A percentile compares a stretch with the other conserved stretches of the same genome.
phyloP scores from a whole-genome alignment of 768 basidiomycete species.

The Pisolithus orientalis region DNA sequence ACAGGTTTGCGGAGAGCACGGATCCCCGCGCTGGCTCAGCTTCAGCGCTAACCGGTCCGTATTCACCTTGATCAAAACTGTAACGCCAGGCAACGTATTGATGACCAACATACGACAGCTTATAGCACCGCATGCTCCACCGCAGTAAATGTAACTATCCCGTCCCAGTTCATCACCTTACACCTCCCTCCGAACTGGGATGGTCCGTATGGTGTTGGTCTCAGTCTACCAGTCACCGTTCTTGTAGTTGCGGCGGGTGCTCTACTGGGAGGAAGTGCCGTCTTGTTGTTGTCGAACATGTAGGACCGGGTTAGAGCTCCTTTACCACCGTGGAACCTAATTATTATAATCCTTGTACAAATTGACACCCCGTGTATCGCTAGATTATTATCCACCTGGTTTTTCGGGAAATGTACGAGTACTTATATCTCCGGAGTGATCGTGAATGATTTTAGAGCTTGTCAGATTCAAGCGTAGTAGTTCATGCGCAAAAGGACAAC shows the following conservation, averaged over 20 bases:
- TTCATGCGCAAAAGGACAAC: too few relatives aligned
- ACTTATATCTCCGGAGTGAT: too few relatives aligned
- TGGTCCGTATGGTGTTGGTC: conserved; percentile 46
- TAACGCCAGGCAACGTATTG: background rate
- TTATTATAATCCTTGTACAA: too few relatives aligned
- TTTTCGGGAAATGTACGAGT: too few relatives aligned
- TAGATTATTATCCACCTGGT: too few relatives aligned
- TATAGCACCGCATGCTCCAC: conserved; percentile 45
- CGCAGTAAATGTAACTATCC: conserved; percentile 32
- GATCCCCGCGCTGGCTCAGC: conserved; percentile 57
- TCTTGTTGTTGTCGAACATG: conserved; percentile 52
- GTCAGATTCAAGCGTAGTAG: too few relatives aligned
- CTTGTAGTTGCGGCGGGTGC: conserved; percentile 38
- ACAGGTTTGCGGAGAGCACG: conserved; percentile 38
- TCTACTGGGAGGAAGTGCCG: conserved; percentile 41
- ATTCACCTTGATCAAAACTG: too few relatives aligned
- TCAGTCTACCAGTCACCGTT: conserved; percentile 39
- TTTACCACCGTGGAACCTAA: too few relatives aligned
- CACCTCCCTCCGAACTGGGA: conserved; percentile 50
- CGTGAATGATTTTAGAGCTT: too few relatives aligned
- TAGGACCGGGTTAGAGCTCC: conserved; percentile 10
- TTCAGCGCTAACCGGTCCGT: conserved; percentile 49
- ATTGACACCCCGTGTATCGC: too few relatives aligned
- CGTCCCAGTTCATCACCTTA: conserved; percentile 36
- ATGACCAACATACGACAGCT: conserved; percentile 30